Percentiles rank a stretch among this genome's conserved stretches.
phyloP scores from a whole-genome alignment of 1,139 yeast species.

The Hanseniaspora uvarum region DNA sequence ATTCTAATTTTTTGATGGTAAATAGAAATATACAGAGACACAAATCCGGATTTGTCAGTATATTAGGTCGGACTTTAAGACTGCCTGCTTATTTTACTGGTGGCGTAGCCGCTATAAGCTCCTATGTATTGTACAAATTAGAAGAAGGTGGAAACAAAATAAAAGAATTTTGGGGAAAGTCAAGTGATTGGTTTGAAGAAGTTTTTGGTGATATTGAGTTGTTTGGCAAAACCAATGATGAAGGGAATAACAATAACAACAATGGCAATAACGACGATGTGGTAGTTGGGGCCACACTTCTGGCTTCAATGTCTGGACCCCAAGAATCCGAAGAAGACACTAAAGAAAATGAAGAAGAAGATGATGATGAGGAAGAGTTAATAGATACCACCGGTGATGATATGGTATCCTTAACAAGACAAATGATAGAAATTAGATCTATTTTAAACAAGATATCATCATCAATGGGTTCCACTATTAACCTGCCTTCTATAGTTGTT shows the following conservation, averaged over 20 bases:
- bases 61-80: constrained; percentile 48
- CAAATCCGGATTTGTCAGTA: constrained; percentile 11
- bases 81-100: constrained; percentile 81
- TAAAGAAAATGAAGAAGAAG: constrained; percentile 34
- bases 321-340: constrained; percentile 32
- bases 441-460: constrained; percentile 51
- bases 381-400: constrained; percentile 55
- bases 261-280: constrained; percentile 28
- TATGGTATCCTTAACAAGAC: constrained; percentile 78
- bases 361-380: constrained; percentile 35
- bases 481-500: constrained; percentile 88
- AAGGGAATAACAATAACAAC: constrained; percentile 28
- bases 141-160: constrained; percentile 75
- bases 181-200: constrained; percentile 39
- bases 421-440: constrained; percentile 90
- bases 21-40: background rate
- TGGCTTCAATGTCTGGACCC: constrained; percentile 34
- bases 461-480: constrained; percentile 49
- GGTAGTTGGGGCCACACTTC: constrained; percentile 33
- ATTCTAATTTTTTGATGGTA: background rate
- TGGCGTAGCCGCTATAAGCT: constrained; percentile 87
- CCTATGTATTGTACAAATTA: constrained; percentile 81
- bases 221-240: constrained; percentile 28
- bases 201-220: constrained; percentile 33
- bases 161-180: constrained; percentile 48